Base-by-base conservation (phyloP, 768 basidiomycete species). In the Termitomyces sp. region DNA sequence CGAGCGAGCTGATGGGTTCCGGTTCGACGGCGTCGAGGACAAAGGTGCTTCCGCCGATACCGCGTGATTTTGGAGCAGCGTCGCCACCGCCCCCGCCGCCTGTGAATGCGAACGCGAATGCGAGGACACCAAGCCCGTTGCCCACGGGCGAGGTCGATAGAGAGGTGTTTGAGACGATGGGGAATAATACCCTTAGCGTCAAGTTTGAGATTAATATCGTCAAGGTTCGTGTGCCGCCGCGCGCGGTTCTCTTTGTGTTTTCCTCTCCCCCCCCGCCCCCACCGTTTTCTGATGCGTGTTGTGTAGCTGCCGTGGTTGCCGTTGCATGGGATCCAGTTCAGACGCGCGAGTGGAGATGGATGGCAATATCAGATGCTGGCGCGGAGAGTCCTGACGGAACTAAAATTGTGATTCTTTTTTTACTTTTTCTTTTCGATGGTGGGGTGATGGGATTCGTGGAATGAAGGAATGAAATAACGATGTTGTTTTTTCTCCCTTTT, bases 331-430 rank as follows among this genome's bases (percentile, higher is more conserved):
- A 89, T 98, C 47, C 96, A 98, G 68, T 98, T 98, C 76, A 86
- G 96, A 50, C 81, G 96, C 61, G 83, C 87, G 1, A 84, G 90
- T 30, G 95, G 95, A 1, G 92, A 96, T 64, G 91, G 89, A 0
- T 98, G 95, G 95, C 94, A 97, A 73, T 98, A 98, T 72, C 93
- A 95, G 70, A 94, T 94, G 91, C 81, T 98, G 42, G 95, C 92
- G 24, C 81, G 91, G 64, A 81, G 91, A 59, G 92, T 94, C 42
- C 74, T 94, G 65, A 94, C 91, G 41, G 92, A 94, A 71, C 80
- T 94, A 69, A 93, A 93, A 74, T 75, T 94, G 78, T 93, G 75
- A 83, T 65, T 31, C 2, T 12, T 39, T 36, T 36, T 12, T 1
- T 13, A 13, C 1, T 36, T 12, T 16, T 37, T 16, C 41, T 41